phyloP scores from a whole-genome alignment of 2,329 filamentous ascomycete species.

The Arthrobotrys sphaeroides region DNA sequence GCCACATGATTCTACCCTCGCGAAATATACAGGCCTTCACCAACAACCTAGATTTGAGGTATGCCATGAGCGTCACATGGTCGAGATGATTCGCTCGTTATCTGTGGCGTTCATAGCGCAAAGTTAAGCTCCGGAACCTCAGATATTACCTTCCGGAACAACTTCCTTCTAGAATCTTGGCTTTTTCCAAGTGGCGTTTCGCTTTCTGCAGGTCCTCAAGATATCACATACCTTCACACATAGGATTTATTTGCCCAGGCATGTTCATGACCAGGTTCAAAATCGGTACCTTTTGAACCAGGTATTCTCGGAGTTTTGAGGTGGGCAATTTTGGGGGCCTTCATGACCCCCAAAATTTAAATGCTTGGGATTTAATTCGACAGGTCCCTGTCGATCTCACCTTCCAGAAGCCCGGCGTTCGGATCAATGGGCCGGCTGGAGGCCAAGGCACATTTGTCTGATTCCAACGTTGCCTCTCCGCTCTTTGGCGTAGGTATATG shows the following conservation, averaged over 20 bases:
- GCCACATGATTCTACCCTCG: background rate
- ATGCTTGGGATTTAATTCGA: background rate
- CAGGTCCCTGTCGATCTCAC: slow-evolving; percentile 39
- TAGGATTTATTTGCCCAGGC: background rate
- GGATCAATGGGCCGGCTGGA: slow-evolving; percentile 48
- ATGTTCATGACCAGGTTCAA: background rate
- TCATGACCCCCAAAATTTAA: slow-evolving; percentile 9
- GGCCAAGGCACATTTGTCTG: background rate
- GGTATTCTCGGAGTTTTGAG: slow-evolving; percentile 43
- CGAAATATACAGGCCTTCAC: background rate
- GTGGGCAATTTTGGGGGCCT: slow-evolving; percentile 31
- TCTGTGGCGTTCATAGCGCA: background rate
- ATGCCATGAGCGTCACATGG: slow-evolving; percentile 10
- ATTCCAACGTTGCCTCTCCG: background rate
- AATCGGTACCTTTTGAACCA: background rate
- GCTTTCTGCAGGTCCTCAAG: slow-evolving; percentile 13
- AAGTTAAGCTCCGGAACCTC: slow-evolving; percentile 17
- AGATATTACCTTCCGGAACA: slow-evolving; percentile 23
- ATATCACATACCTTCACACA: background rate
- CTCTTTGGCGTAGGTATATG: background rate
- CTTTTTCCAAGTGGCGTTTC: slow-evolving; percentile 43
- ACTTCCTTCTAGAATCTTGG: slow-evolving; percentile 41
- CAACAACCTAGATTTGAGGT: background rate
- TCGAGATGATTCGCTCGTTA: background rate
- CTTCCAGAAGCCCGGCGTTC: slow-evolving; percentile 24